Percentiles rank a stretch among this genome's conserved stretches.
Evolutionary conservation across 1,139 yeast species (phyloP).

Genomic region (Scheffersomyces cryptocercus): DNA sequence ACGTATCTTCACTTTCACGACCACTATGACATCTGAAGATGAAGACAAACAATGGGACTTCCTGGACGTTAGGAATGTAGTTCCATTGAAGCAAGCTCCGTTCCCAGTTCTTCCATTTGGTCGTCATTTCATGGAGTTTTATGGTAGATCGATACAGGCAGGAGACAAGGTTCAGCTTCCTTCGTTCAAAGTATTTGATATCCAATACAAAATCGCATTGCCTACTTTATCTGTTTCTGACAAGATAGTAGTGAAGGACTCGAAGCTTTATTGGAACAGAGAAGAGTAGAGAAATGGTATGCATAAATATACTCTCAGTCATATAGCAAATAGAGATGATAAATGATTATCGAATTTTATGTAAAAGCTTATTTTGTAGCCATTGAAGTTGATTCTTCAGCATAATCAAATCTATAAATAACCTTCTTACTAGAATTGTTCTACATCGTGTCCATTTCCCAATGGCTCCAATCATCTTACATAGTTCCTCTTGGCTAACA

Average conservation of each 20-base stretch:
- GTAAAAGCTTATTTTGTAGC: too few species aligned
- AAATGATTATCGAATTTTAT: too few species aligned
- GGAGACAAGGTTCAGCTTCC: constrained; percentile 48
- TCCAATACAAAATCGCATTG: constrained; percentile 65
- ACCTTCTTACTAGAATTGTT: too few species aligned
- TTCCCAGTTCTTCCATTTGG: constrained; percentile 66
- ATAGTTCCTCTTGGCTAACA: too few species aligned
- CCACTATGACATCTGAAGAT: constrained; percentile 32
- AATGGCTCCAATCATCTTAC: too few species aligned
- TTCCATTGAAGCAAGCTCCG: constrained; percentile 29
- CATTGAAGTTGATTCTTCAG: too few species aligned
- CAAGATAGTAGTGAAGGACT: constrained; percentile 17
- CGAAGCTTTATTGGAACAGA: constrained; percentile 7
- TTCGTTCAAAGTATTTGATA: constrained; percentile 58
- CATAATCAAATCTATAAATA: too few species aligned
- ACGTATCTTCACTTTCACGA: constrained; percentile 62
- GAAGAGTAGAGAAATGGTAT: too few species aligned
- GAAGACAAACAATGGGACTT: constrained; percentile 29
- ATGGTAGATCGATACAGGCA: constrained; percentile 25
- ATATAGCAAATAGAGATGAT: too few species aligned
- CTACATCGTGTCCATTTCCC: too few species aligned
- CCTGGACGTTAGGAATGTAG: constrained; percentile 25
- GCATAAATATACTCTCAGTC: too few species aligned
- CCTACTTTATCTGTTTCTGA: constrained; percentile 50
- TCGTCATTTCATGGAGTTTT: constrained; percentile 43